Conservation (phyloP, 2,329 filamentous ascomycete genomes). For the Stachybotrys chlorohalonatus region DNA sequence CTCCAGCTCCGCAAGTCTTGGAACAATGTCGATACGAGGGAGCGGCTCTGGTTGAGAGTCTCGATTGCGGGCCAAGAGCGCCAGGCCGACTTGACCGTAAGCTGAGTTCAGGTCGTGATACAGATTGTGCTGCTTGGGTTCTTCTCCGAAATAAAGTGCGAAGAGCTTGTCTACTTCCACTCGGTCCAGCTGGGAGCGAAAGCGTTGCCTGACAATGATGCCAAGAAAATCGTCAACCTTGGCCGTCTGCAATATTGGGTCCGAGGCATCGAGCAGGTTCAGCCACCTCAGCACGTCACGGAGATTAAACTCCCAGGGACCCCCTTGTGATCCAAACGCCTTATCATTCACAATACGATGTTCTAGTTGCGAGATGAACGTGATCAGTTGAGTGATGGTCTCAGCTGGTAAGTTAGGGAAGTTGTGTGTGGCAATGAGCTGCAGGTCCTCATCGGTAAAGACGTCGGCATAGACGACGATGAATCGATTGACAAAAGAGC, state of each 20-base stretch:
- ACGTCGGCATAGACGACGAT: conserved; percentile 95
- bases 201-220: conserved; percentile 78
- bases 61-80: conserved; percentile 53
- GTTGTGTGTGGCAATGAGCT: conserved; percentile 69
- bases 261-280: conserved; percentile 44
- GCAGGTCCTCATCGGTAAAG: conserved; percentile 72
- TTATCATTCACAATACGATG: conserved; percentile 53
- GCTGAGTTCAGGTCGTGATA: conserved; percentile 60
- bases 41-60: conserved; percentile 42
- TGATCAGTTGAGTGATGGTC: conserved; percentile 59
- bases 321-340: conserved; percentile 53
- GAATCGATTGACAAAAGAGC: conserved; percentile 96
- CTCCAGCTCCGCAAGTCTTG: conserved; percentile 66
- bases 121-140: conserved; percentile 50
- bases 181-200: conserved; percentile 65
- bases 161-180: conserved; percentile 58
- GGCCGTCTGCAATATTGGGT: conserved; percentile 52
- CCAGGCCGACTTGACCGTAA: conserved; percentile 73
- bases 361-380: conserved; percentile 75
- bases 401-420: conserved; percentile 55
- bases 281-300: conserved; percentile 87
- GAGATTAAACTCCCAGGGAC: conserved; percentile 94
- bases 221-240: conserved; percentile 66
- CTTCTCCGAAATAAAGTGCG: conserved; percentile 47
- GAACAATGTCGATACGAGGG: conserved; percentile 39